These are phyloP conservation scores for Trametes punicea DNA, from an alignment of 768 basidiomycete genomes.

Conservation along the genomic window DNA sequence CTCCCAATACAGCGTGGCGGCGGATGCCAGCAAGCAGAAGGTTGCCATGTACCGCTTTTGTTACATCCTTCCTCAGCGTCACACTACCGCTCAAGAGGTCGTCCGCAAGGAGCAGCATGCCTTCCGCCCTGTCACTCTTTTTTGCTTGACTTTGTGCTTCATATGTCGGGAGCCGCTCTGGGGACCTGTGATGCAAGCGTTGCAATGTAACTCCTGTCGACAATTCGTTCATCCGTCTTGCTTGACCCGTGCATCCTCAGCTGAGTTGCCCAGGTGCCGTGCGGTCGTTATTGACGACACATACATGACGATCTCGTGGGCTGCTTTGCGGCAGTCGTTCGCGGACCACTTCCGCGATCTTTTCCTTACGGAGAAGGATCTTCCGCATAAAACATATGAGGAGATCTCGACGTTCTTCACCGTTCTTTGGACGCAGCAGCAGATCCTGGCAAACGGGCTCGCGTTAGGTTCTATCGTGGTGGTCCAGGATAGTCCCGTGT, in stretches of 20 bases:
- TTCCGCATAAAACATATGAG: slow-evolving; percentile 55
- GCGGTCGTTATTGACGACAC: slow-evolving; percentile 37
- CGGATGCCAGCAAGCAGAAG: slow-evolving; percentile 47
- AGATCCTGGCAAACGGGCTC: slow-evolving; percentile 65
- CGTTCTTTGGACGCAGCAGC: slow-evolving; percentile 63
- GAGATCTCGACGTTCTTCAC: slow-evolving; percentile 62
- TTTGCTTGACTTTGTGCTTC: slow-evolving; percentile 70
- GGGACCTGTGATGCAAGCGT: slow-evolving; percentile 62
- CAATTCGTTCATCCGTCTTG: slow-evolving; percentile 60
- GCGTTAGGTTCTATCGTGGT: slow-evolving; percentile 64
- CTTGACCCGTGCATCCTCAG: slow-evolving; percentile 25
- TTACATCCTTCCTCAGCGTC: slow-evolving; percentile 36
- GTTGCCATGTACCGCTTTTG: slow-evolving; percentile 66
- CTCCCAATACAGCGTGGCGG: slow-evolving; percentile 46
- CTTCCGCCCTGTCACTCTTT: slow-evolving; percentile 61
- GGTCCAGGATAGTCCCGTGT: slow-evolving; percentile 25
- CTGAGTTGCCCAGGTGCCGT: slow-evolving; percentile 39
- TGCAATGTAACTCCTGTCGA: slow-evolving; percentile 61
- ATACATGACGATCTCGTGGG: slow-evolving; percentile 51
- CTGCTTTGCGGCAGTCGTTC: slow-evolving; percentile 55
- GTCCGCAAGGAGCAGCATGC: slow-evolving; percentile 41
- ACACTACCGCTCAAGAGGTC: slow-evolving; percentile 20
- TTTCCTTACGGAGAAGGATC: slow-evolving; percentile 41
- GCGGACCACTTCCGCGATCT: slow-evolving; percentile 47
- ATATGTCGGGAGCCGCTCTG: slow-evolving; percentile 69